Conservation (phyloP, 73 alveolate species). For the Paramecium caudatum region DNA sequence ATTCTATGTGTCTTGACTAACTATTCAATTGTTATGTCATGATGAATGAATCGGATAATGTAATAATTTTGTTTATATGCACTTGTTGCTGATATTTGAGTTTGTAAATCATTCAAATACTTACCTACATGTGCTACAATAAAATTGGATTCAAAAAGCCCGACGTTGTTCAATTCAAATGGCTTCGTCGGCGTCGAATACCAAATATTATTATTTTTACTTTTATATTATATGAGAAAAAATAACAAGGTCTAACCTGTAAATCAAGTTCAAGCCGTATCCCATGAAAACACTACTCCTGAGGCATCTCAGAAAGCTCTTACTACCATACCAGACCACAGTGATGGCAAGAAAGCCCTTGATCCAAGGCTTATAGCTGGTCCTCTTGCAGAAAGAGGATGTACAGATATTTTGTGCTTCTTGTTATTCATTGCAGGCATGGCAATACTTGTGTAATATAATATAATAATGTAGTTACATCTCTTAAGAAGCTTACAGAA, state of each 20-base stretch:
- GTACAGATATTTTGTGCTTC: slow-evolving; percentile 95
- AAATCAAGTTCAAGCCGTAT: not conserved
- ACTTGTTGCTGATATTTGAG: slow-evolving; percentile 61
- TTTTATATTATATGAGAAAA: slow-evolving; percentile 10
- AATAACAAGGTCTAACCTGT: slow-evolving; percentile 12
- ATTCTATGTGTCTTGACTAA: slow-evolving; percentile 30
- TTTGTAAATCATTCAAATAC: slow-evolving; percentile 38
- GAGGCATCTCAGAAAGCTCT: slow-evolving; percentile 1
- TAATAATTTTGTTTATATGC: not conserved
- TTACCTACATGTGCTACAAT: slow-evolving; percentile 31
- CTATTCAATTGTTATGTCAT: not conserved
- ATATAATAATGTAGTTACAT: not conserved
- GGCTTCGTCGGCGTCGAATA: slow-evolving; percentile 65
- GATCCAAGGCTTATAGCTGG: slow-evolving; percentile 90
- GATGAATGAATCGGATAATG: slow-evolving; percentile 36
- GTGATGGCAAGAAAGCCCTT: not conserved
- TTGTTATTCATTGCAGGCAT: slow-evolving; percentile 86
- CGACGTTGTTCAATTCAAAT: slow-evolving; percentile 20
- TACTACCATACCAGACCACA: slow-evolving; percentile 18
- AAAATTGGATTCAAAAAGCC: slow-evolving; percentile 52
- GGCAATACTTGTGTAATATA: slow-evolving; percentile 72
- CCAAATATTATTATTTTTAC: slow-evolving; percentile 33
- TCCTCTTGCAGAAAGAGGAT: slow-evolving; percentile 92
- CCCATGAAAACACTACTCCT: not conserved
- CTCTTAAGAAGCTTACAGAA: slow-evolving; percentile 55